Evolutionary conservation across 495 filamentous ascomycete genomes (phyloP).

Genomic region (Xylaria intraflava): DNA sequence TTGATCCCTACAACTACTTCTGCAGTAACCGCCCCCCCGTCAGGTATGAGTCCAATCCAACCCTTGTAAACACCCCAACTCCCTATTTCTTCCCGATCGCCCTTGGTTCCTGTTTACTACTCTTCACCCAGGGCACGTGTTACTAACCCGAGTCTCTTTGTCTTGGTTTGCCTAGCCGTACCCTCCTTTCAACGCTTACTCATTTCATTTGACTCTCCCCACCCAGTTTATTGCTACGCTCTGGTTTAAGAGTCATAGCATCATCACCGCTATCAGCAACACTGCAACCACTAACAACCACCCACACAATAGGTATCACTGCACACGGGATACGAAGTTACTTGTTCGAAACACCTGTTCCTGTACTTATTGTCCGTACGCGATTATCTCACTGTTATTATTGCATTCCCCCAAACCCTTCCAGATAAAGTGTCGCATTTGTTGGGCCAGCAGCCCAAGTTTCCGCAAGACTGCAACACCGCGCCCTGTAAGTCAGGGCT

Average conservation of each 20-base stretch:
- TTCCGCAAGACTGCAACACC: neutral
- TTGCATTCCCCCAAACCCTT: neutral
- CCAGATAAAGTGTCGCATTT: neutral
- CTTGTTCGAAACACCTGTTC: neutral
- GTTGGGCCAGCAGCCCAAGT: neutral
- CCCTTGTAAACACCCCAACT: neutral
- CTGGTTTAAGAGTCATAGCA: neutral
- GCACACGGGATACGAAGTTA: neutral
- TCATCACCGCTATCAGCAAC: neutral
- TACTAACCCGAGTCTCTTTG: neutral
- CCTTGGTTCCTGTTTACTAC: too few species aligned
- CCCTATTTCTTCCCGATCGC: neutral
- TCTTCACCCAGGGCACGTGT: neutral
- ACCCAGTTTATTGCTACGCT: neutral
- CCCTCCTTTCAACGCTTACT: neutral
- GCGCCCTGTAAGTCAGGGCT: neutral
- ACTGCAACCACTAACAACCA: neutral
- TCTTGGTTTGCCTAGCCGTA: neutral
- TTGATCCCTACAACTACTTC: neutral
- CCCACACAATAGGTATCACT: neutral
- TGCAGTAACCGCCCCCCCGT: neutral
- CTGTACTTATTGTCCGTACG: neutral
- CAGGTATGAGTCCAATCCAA: slow-evolving; percentile 1
- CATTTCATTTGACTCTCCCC: neutral
- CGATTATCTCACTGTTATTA: neutral